Evolutionary conservation across 164 flowering plant species (phyloP).

Genomic region (Nymphaea colorata): DNA sequence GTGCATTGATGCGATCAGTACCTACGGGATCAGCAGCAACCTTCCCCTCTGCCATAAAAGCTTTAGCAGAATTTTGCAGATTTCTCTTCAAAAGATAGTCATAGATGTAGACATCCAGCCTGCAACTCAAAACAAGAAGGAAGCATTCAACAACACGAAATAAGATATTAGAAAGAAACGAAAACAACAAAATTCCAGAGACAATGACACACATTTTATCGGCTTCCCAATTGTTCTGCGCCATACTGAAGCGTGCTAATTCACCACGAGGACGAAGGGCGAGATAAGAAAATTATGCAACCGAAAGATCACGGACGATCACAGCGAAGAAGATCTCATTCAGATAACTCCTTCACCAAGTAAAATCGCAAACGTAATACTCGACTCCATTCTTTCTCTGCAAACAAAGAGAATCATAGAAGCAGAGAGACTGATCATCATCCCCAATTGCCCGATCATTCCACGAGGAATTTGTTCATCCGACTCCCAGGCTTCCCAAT

Average conservation of each 20-base stretch:
- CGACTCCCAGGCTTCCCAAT: not conserved
- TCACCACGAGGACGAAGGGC: not conserved
- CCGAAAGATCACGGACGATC: not conserved
- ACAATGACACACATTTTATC: conserved; percentile 44
- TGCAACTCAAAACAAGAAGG: conserved; percentile 10
- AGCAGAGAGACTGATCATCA: no score
- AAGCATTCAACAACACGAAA: not conserved
- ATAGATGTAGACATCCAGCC: conserved; percentile 92
- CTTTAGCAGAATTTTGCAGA: conserved; percentile 70
- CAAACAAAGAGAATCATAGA: no score
- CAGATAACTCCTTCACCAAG: no score
- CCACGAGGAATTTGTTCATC: not conserved
- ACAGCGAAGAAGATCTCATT: no score
- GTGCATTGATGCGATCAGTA: conserved; percentile 15
- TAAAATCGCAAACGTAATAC: no score
- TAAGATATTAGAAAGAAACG: not conserved
- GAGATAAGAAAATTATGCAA: not conserved
- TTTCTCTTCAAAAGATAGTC: conserved; percentile 79
- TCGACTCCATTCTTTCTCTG: no score
- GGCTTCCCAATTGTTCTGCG: conserved; percentile 66
- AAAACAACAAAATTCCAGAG: not conserved
- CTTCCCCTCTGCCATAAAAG: conserved; percentile 86
- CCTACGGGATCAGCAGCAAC: conserved; percentile 90
- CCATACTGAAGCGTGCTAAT: conserved; percentile 21
- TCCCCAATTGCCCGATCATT: no score